phyloP scores from a whole-genome alignment of 2,329 filamentous ascomycete species.

The Ascochyta rabiei region DNA sequence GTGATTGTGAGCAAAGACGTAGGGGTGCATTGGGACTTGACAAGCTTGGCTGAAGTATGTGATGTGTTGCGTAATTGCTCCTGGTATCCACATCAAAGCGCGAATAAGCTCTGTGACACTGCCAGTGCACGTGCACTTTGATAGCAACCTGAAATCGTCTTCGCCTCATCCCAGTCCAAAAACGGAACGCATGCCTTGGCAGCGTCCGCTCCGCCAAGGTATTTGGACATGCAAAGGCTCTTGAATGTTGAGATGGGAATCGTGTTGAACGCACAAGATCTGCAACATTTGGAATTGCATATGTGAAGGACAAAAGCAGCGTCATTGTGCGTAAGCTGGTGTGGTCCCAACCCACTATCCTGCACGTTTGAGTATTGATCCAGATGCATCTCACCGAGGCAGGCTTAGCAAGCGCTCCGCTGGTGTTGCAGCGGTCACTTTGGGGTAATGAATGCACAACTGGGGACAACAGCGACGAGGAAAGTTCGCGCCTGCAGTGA shows the following conservation, averaged over 20 bases:
- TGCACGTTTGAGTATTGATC: neutral
- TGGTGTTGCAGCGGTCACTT: constrained; percentile 3
- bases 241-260: constrained; percentile 10
- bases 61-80: constrained; percentile 39
- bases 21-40: constrained; percentile 33
- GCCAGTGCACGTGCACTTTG: constrained; percentile 28
- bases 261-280: constrained; percentile 12
- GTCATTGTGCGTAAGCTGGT: neutral
- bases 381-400: constrained; percentile 8
- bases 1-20: constrained; percentile 22
- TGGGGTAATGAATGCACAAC: constrained; percentile 4
- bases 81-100: constrained; percentile 38
- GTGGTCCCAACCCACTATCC: neutral
- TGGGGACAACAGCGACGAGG: neutral
- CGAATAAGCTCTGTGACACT: constrained; percentile 35
- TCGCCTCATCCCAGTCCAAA: constrained; percentile 27
- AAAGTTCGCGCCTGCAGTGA: neutral
- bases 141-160: constrained; percentile 26
- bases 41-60: constrained; percentile 36
- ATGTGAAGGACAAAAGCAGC: constrained; percentile 1
- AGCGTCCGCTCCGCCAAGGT: constrained; percentile 36
- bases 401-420: constrained; percentile 7
- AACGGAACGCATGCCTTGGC: constrained; percentile 24
- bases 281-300: constrained; percentile 8
- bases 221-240: constrained; percentile 22